Evolutionary conservation across 139 green algal species (phyloP).

Genomic region (Chlamydomonas applanata): DNA sequence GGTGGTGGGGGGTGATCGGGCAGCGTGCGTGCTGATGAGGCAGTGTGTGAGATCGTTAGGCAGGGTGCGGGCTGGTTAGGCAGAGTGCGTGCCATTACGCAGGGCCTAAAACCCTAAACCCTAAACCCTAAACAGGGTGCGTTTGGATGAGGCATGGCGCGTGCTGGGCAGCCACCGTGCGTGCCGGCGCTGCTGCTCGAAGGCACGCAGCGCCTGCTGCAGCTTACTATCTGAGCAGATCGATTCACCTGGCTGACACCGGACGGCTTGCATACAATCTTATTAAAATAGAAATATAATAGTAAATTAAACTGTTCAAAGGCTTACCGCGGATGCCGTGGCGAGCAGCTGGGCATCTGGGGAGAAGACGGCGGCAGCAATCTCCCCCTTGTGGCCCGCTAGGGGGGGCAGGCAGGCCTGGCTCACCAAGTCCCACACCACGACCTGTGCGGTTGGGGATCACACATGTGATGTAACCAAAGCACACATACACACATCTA

Average conservation of each 20-base stretch:
- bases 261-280: background rate
- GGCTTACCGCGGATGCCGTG: slow-evolving; percentile 14
- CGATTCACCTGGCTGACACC: too few species aligned
- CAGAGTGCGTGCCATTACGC: too few species aligned
- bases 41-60: background rate
- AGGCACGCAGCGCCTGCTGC: background rate
- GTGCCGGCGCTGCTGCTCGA: too few species aligned
- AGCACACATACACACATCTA: background rate
- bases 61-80: background rate
- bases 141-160: too few species aligned
- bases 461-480: background rate
- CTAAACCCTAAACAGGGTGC: too few species aligned
- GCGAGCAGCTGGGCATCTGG: slow-evolving; percentile 34
- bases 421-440: slow-evolving; percentile 38
- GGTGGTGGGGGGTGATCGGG: too few species aligned
- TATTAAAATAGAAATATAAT: background rate
- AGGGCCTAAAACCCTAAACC: too few species aligned
- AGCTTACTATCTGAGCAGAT: background rate
- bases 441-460: background rate
- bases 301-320: too few species aligned
- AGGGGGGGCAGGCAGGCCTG: slow-evolving; percentile 32
- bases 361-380: slow-evolving; percentile 41
- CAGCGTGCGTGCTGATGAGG: background rate
- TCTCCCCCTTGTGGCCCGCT: slow-evolving; percentile 38
- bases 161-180: too few species aligned